Evolutionary conservation across 345 rosid genomes (phyloP).

Genomic region (Pugionium dolabratum): DNA sequence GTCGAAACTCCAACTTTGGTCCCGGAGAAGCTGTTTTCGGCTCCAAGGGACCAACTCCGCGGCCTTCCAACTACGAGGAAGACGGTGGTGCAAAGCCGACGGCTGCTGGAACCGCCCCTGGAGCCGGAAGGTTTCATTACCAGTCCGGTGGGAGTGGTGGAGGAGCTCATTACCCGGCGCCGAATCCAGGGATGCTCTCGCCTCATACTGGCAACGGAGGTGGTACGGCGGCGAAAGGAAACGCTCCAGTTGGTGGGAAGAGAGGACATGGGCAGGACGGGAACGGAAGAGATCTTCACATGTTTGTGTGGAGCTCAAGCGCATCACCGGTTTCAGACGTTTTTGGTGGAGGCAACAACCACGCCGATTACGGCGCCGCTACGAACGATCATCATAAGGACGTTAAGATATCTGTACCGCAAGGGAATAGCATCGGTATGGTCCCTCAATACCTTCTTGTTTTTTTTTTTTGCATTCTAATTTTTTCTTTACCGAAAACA

Average conservation of each 20-base stretch:
- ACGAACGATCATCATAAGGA: slow-evolving; percentile 64
- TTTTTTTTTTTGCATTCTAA: neutral
- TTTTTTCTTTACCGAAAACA: neutral
- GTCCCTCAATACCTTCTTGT: slow-evolving; percentile 16
- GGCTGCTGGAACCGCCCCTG: slow-evolving; percentile 13
- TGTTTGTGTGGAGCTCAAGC: slow-evolving; percentile 98
- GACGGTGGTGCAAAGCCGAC: slow-evolving; percentile 42
- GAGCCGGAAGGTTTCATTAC: slow-evolving; percentile 55
- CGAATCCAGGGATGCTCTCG: slow-evolving; percentile 94
- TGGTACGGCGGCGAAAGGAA: slow-evolving; percentile 38
- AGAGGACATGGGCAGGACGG: slow-evolving; percentile 49
- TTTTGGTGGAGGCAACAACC: slow-evolving; percentile 50
- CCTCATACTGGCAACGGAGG: slow-evolving; percentile 42
- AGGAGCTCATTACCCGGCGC: slow-evolving; percentile 83
- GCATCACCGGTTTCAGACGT: slow-evolving; percentile 97
- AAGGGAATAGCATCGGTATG: slow-evolving; percentile 67
- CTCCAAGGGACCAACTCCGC: slow-evolving; percentile 76
- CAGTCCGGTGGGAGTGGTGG: slow-evolving; percentile 44
- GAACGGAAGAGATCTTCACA: slow-evolving; percentile 78
- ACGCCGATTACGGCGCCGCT: slow-evolving; percentile 28
- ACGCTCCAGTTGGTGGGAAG: slow-evolving; percentile 44
- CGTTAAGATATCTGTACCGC: slow-evolving; percentile 70
- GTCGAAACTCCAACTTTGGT: slow-evolving; percentile 76
- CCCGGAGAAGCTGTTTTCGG: slow-evolving; percentile 63
- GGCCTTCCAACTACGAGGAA: slow-evolving; percentile 87